Conservation (phyloP, 2,329 filamentous ascomycete genomes). For the Cladosporium phlei region DNA sequence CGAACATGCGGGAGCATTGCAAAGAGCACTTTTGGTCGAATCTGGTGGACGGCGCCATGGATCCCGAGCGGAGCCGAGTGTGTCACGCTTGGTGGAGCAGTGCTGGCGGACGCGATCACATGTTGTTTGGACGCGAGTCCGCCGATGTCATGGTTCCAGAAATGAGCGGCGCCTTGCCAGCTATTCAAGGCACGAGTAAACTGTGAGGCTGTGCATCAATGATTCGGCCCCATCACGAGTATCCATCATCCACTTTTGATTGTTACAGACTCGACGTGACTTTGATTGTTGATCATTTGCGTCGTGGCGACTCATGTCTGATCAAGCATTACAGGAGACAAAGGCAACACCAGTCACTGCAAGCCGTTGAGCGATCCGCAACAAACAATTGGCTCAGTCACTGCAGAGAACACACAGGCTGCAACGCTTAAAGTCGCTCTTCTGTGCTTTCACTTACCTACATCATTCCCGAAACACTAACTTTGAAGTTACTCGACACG, state of each 20-base stretch:
- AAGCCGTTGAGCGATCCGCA: not conserved
- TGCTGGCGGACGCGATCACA: slow-evolving; percentile 54
- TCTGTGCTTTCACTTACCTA: not conserved
- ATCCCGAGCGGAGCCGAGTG: slow-evolving; percentile 73
- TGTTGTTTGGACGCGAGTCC: slow-evolving; percentile 44
- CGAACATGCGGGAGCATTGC: slow-evolving; percentile 58
- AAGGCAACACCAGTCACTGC: not conserved
- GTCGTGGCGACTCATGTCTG: not conserved
- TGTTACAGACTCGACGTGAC: not conserved
- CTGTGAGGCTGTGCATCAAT: too few species aligned
- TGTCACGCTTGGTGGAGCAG: slow-evolving; percentile 85
- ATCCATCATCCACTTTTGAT: too few species aligned
- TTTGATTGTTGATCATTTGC: too few species aligned
- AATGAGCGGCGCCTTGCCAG: slow-evolving; percentile 54
- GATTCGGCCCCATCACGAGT: too few species aligned
- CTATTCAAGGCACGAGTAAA: slow-evolving; percentile 15
- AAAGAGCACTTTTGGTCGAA: slow-evolving; percentile 74
- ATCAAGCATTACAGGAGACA: not conserved
- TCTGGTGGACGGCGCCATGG: slow-evolving; percentile 76
- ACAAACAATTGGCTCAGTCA: slow-evolving; percentile 6
- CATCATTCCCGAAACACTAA: not conserved
- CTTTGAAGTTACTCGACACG: not conserved
- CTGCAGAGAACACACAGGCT: not conserved
- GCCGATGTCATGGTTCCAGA: slow-evolving; percentile 32
- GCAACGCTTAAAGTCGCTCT: not conserved